These are phyloP conservation scores for Populus hybrid DNA, from an alignment of 441 rosid species.

Conservation along the genomic window DNA sequence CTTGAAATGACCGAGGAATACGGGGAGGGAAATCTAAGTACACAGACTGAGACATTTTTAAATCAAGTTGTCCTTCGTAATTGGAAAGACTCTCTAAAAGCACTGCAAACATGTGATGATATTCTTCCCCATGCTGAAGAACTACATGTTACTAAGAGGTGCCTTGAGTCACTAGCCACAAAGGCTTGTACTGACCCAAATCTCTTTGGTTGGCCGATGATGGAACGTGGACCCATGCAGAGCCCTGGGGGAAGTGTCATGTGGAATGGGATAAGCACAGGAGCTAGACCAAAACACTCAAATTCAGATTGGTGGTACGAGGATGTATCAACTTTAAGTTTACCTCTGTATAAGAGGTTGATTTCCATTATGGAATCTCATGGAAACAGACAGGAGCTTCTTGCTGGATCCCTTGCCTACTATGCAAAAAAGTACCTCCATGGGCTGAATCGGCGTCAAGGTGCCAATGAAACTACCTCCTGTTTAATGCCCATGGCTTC, in stretches of 20 bases:
- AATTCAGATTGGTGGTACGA: conserved; percentile 97
- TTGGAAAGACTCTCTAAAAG: conserved; percentile 89
- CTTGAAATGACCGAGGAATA: conserved; percentile 93
- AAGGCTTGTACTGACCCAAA: conserved; percentile 84
- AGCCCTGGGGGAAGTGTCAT: conserved; percentile 94
- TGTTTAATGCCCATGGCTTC: conserved; percentile 51
- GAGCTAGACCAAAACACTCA: conserved; percentile 69
- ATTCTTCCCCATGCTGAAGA: conserved; percentile 59
- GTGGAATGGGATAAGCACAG: conserved; percentile 98
- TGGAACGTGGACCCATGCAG: conserved; percentile 94
- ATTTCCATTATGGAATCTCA: conserved; percentile 69
- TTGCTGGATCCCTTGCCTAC: conserved; percentile 71
- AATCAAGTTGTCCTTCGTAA: conserved; percentile 74
- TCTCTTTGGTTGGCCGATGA: conserved; percentile 87
- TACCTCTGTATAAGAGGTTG: conserved; percentile 70
- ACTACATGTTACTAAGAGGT: conserved; percentile 67
- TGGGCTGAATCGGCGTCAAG: conserved; percentile 75
- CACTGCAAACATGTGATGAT: conserved; percentile 78
- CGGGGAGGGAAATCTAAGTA: conserved; percentile 80
- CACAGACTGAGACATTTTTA: conserved; percentile 77
- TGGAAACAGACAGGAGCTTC: conserved; percentile 70
- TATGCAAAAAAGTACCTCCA: conserved; percentile 82
- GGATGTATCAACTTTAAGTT: conserved; percentile 76
- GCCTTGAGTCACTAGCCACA: conserved; percentile 72
- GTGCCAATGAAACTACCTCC: conserved; percentile 54